Base-by-base conservation (phyloP, 306 rosid species). In the Luffa acutangula region DNA sequence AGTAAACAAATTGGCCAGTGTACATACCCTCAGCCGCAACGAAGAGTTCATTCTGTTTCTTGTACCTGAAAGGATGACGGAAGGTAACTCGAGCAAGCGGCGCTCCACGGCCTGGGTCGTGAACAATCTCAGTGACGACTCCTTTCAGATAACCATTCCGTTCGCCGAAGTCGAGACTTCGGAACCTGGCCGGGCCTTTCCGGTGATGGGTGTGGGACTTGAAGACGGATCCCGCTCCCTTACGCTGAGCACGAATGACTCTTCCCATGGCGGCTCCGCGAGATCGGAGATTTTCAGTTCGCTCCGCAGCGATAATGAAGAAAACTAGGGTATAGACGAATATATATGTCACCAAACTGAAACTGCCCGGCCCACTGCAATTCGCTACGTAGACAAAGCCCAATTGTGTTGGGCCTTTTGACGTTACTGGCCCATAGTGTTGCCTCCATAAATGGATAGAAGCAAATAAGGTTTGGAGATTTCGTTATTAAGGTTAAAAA, bases 21-120 rank as follows among this genome's bases (percentile, higher is more conserved):
- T 92, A 92, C 77, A 92, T 31, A 2, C 97, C 97, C 66, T 92
- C 94, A 2, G 97, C 88, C 0, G 97, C 93, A 31, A 92, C 81
- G 57, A 92, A 92, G 1, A 90, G 87, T 79, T 90, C 97, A 0
- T 43, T 64, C 82, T 92, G 97, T 66, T 88, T 87, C 94, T 89
- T 86, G 84, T 90, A 92, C 66, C 94, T 76, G 70, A 92, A 92
- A 0, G 97, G 97, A 64, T 90, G 97, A 11, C 93, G 90, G 86
- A 92, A 92, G 0, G 90, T 20, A 59, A 92, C 94, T 76, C 87
- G 85, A 5, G 97, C 97, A 0, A 92, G 93, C 0, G 97, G 97
- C 1, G 97, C 97, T 39, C 94, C 94, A 11, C 94, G 94, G 2
- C 97, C 97, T 0, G 97, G 94, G 67, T 90, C 94, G 85, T 92